These are phyloP conservation scores for Yarrowia porcina DNA, from an alignment of 805 yeast species.

Conservation along the genomic window DNA sequence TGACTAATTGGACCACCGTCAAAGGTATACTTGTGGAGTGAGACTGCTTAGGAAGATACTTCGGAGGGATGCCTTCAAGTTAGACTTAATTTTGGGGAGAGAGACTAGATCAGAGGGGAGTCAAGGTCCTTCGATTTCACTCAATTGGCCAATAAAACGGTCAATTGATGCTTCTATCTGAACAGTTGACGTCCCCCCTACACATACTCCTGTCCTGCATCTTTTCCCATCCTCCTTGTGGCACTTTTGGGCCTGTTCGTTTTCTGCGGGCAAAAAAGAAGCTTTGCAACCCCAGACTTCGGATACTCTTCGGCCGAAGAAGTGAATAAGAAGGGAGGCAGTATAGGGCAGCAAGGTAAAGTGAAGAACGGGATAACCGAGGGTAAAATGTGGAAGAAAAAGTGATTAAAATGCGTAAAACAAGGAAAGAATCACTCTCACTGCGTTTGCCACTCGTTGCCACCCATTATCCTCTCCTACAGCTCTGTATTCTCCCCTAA, in stretches of 20 bases:
- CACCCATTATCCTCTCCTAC: not conserved
- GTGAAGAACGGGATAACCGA: too few species aligned
- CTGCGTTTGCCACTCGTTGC: not conserved
- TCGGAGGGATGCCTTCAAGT: not conserved
- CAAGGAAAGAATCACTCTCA: too few species aligned
- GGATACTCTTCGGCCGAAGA: slow-evolving; percentile 17
- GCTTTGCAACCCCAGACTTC: slow-evolving; percentile 21
- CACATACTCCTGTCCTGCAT: not conserved
- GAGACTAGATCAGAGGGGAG: too few species aligned
- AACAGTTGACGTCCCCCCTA: not conserved
- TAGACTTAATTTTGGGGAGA: too few species aligned
- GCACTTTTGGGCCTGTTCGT: not conserved
- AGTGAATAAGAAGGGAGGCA: not conserved
- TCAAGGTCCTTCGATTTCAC: too few species aligned
- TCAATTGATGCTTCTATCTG: not conserved
- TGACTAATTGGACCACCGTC: not conserved
- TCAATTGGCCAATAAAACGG: too few species aligned
- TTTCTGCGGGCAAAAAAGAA: not conserved
- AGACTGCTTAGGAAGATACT: not conserved
- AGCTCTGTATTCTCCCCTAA: not conserved
- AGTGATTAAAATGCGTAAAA: too few species aligned
- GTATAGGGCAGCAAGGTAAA: not conserved
- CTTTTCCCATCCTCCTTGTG: not conserved
- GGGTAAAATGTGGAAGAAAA: too few species aligned
- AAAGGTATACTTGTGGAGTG: too few species aligned